phyloP scores from a whole-genome alignment of 495 filamentous ascomycete genomes.

The Hypomontagnella submonticulosa region DNA sequence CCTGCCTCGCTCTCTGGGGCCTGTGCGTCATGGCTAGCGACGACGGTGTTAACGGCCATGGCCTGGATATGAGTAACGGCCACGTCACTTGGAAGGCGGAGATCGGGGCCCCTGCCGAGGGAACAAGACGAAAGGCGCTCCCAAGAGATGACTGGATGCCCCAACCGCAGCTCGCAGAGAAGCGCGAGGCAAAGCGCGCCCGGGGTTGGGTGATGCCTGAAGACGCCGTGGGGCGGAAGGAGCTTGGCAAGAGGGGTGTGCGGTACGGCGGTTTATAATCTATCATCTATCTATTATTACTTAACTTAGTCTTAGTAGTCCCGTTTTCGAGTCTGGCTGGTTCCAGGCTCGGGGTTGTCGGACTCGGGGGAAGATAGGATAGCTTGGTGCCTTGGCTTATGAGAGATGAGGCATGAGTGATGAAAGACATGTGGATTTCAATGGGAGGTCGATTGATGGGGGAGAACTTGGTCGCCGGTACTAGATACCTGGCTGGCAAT shows the following conservation, averaged over 20 bases:
- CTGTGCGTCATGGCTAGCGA: constrained; percentile 84
- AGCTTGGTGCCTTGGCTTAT: constrained; percentile 3
- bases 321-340: constrained; percentile 26
- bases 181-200: constrained; percentile 81
- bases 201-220: constrained; percentile 88
- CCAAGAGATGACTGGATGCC: constrained; percentile 88
- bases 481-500: too few relatives aligned
- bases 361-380: too few relatives aligned
- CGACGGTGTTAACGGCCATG: constrained; percentile 46
- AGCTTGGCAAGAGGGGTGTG: constrained; percentile 67
- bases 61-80: constrained; percentile 65
- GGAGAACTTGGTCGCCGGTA: too few relatives aligned
- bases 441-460: too few relatives aligned
- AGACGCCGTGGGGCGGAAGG: constrained; percentile 67
- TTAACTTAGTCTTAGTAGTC: constrained; percentile 2
- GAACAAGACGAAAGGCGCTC: constrained; percentile 76
- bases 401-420: constrained; percentile 39
- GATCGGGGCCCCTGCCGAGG: constrained; percentile 81
- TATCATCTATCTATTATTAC: constrained; percentile 22
- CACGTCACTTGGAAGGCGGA: constrained; percentile 78
- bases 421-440: constrained; percentile 12
- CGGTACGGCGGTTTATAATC: constrained; percentile 58
- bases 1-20: constrained; percentile 63
- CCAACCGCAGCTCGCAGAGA: constrained; percentile 82
- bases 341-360: constrained; percentile 11